Conservation (phyloP, 148 eudicot species). For the Nepenthes mirabilis region DNA sequence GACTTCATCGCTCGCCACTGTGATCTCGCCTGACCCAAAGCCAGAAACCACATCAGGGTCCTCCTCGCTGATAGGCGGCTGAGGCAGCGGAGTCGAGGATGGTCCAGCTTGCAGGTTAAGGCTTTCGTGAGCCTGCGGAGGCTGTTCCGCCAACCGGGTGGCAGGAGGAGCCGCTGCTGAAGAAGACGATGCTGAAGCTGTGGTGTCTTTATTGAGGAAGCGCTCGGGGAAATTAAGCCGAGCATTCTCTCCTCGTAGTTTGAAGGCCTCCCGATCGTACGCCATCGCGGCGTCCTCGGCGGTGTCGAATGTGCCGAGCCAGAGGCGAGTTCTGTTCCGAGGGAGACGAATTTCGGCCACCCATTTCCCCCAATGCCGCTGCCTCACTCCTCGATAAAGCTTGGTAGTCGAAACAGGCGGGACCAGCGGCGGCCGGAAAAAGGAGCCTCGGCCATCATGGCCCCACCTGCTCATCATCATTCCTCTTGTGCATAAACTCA, state of each 20-base stretch:
- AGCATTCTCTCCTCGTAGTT: conserved; percentile 20
- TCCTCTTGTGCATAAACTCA: conserved; percentile 67
- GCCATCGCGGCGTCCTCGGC: conserved; percentile 35
- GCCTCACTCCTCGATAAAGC: conserved; percentile 29
- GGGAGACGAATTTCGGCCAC: conserved; percentile 37
- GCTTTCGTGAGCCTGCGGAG: neutral
- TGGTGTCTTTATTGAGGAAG: conserved; percentile 3
- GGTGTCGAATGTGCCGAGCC: conserved; percentile 29
- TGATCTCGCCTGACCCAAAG: neutral
- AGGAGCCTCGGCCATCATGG: neutral
- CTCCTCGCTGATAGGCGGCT: neutral
- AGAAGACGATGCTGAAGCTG: neutral
- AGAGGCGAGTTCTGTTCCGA: conserved; percentile 24
- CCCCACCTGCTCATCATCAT: conserved; percentile 20
- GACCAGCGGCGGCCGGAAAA: neutral
- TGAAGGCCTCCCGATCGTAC: conserved; percentile 29
- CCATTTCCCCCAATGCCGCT: conserved; percentile 38
- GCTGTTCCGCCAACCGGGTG: neutral
- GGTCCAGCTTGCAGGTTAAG: neutral
- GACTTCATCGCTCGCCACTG: neutral
- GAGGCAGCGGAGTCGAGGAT: too few relatives aligned
- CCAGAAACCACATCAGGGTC: neutral
- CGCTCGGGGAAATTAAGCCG: conserved; percentile 24
- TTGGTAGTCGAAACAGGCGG: conserved; percentile 6
- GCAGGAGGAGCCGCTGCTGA: neutral